Base-by-base conservation (phyloP, 2,329 filamentous ascomycete genomes). In the Colletotrichum lentis region DNA sequence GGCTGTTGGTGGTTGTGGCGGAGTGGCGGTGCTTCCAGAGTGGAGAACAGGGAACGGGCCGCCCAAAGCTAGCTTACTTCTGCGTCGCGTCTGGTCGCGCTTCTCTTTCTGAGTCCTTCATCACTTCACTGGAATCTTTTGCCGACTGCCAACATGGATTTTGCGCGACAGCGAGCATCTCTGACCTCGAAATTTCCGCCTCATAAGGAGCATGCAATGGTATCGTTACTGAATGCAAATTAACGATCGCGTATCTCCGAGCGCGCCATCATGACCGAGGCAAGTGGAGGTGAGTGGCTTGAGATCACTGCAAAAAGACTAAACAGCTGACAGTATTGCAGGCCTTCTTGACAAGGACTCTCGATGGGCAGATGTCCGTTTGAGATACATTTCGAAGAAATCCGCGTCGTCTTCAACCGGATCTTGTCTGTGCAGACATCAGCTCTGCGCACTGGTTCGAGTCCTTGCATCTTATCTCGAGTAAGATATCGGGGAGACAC, bases 61-160 rank as follows among this genome's bases (percentile, higher is more conserved):
- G 57, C 46, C 35, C 43, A 49, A 39, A 27, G 20, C 27, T 18
- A 39, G 27, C 11, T 11, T 24, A 43, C 16, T 24, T 31, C 57
- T 39, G 31, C 52, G 52, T 54, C 57, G 57, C 57, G 57, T 60
- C 56, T 41, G 57, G 35, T 39, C 44, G 57, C 57, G 44, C 31
- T 55, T 24, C 44, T 37, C 22, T 55, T n/a, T 35, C 31, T 35
- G 31, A 10, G 8, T 35, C 41, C 49, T 37, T 12, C 50, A 55
- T 31, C 49, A 50, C 24, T 22, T 27, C 12, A 27, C 39, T 22
- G 39, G 31, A 10, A 8, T 39, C 16, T 54, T 39, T 6, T 54
- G 11, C 52, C n/a, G 5, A 54, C 35, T 4, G 52, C 16, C 52
- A 22, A 54, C 52, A 6, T 5, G 2, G n/a, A 39, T 3, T 22